These are phyloP conservation scores for Emmonsiellopsis sp. DNA, from an alignment of 2,329 filamentous ascomycete species.

Conservation along the genomic window DNA sequence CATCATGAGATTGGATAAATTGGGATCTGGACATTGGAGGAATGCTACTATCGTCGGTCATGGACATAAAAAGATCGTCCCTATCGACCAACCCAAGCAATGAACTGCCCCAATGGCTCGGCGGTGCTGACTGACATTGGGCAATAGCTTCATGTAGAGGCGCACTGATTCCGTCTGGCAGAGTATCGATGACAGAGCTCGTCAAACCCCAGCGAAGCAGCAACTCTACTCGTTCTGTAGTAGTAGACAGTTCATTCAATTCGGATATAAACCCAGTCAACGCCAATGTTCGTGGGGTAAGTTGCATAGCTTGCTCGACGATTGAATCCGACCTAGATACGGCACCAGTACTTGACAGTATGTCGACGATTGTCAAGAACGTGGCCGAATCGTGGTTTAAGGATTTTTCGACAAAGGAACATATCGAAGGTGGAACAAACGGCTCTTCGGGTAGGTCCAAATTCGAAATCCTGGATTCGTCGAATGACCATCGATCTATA, in stretches of 20 bases:
- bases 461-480: constrained; percentile 40
- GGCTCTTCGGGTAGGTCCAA: constrained; percentile 41
- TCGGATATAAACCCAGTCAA: constrained; percentile 59
- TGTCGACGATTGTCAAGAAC: constrained; percentile 44
- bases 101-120: constrained; percentile 62
- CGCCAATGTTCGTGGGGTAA: constrained; percentile 59
- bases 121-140: constrained; percentile 74
- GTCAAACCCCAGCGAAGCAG: constrained; percentile 62
- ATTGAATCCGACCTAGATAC: constrained; percentile 22
- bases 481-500: constrained; percentile 47
- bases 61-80: constrained; percentile 65
- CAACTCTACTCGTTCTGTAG: constrained; percentile 60
- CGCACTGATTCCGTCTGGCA: constrained; percentile 75
- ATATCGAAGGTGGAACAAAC: constrained; percentile 51
- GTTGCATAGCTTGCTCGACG: constrained; percentile 29
- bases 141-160: constrained; percentile 76
- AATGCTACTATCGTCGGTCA: constrained; percentile 40
- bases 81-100: constrained; percentile 70
- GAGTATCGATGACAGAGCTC: constrained; percentile 60
- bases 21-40: constrained; percentile 25
- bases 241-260: constrained; percentile 41
- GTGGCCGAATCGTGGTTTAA: constrained; percentile 24
- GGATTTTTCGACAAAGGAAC: constrained; percentile 44
- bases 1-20: constrained; percentile 51
- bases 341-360: constrained; percentile 30